phyloP scores from a whole-genome alignment of 2,329 filamentous ascomycete species.

The Fusarium brachygibbosum region DNA sequence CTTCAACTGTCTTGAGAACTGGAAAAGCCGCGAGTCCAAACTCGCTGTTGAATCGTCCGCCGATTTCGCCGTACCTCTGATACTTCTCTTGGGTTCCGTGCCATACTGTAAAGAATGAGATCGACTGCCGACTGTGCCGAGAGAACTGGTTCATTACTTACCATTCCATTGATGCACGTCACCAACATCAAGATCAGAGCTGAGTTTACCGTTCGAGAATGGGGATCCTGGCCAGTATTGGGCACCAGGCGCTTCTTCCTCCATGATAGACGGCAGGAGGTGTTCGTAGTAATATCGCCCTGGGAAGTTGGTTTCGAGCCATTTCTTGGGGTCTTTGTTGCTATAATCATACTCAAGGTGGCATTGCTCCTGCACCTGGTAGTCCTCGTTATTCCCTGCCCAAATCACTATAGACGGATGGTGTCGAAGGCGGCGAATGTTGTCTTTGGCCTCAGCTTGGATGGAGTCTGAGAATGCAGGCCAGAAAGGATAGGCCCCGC shows the following conservation, averaged over 20 bases:
- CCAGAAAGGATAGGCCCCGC: conserved; percentile 74
- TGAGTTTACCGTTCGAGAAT: conserved; percentile 65
- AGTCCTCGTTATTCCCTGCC: conserved; percentile 87
- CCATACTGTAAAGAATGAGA: conserved; percentile 66
- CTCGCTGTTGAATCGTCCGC: conserved; percentile 82
- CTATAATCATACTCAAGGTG: conserved; percentile 78
- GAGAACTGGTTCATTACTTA: not conserved
- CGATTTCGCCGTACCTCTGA: conserved; percentile 77
- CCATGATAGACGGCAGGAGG: conserved; percentile 73
- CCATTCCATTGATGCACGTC: conserved; percentile 75
- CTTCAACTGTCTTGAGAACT: conserved; percentile 76
- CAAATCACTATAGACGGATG: conserved; percentile 80
- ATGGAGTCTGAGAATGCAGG: conserved; percentile 70
- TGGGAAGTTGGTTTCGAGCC: conserved; percentile 82
- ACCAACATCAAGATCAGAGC: conserved; percentile 77
- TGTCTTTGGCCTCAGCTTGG: conserved; percentile 70
- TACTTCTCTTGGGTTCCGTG: conserved; percentile 79
- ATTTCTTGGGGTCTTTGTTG: conserved; percentile 73
- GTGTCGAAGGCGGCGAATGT: conserved; percentile 69
- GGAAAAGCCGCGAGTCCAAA: conserved; percentile 78
- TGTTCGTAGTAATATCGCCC: conserved; percentile 86
- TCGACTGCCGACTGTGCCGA: no score
- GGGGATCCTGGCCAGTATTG: conserved; percentile 78
- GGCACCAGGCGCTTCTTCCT: conserved; percentile 17
- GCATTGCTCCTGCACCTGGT: conserved; percentile 77